Conservation (phyloP, 2,329 filamentous ascomycete species). For the Dothiorella sarmentorum region DNA sequence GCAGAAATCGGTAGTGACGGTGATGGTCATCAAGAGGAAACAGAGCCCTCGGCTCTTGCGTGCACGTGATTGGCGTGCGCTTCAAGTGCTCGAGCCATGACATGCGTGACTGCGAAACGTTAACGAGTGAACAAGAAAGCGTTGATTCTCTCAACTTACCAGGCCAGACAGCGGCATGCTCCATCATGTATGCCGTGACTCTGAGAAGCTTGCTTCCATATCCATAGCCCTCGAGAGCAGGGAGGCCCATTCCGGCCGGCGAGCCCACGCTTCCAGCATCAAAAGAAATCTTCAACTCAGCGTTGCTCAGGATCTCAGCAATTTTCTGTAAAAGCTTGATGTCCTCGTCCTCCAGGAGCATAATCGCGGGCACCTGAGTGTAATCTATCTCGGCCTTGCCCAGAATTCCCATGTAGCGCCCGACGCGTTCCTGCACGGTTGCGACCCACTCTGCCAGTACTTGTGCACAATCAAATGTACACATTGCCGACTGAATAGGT, state of each 20-base stretch:
- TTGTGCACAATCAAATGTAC: slow-evolving; percentile 89
- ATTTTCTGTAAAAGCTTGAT: slow-evolving; percentile 80
- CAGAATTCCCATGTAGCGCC: slow-evolving; percentile 79
- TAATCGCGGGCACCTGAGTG: slow-evolving; percentile 75
- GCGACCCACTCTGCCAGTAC: slow-evolving; percentile 93
- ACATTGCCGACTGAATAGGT: slow-evolving; percentile 86
- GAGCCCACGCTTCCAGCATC: slow-evolving; percentile 36
- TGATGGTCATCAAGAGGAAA: not conserved
- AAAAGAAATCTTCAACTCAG: slow-evolving; percentile 74
- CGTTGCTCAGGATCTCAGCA: slow-evolving; percentile 69
- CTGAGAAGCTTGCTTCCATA: slow-evolving; percentile 82
- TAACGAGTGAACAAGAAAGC: not conserved
- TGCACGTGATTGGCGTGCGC: slow-evolving; percentile 62
- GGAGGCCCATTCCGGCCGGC: slow-evolving; percentile 48
- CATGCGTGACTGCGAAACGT: slow-evolving; percentile 56
- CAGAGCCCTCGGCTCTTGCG: slow-evolving; percentile 54
- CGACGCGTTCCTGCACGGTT: slow-evolving; percentile 90
- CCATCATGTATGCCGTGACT: slow-evolving; percentile 80
- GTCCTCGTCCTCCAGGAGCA: slow-evolving; percentile 90
- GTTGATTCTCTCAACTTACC: slow-evolving; percentile 53
- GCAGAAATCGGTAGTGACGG: not conserved
- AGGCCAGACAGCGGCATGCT: slow-evolving; percentile 89
- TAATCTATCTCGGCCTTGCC: slow-evolving; percentile 80
- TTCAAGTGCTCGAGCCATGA: slow-evolving; percentile 64
- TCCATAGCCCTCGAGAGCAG: slow-evolving; percentile 60